Conservation (phyloP, 169 alveolate species). For the Eimeria mitis region DNA sequence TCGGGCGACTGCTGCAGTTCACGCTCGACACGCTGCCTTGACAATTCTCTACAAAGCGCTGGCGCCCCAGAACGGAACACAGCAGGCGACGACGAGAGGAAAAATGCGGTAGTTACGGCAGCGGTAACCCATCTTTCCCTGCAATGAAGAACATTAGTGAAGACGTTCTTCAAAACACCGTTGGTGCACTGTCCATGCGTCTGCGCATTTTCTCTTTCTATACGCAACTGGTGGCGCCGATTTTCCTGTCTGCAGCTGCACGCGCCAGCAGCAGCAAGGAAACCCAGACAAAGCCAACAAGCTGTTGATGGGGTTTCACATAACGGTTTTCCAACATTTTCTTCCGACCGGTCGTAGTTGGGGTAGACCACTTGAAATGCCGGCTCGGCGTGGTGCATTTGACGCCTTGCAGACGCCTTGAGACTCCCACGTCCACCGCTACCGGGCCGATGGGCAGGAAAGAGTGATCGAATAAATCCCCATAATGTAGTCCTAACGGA, state of each 20-base stretch:
- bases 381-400: background rate
- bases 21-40: background rate
- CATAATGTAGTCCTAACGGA: background rate
- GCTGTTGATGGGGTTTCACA: background rate
- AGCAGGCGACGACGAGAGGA: background rate
- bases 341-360: background rate
- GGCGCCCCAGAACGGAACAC: background rate
- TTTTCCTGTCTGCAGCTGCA: background rate
- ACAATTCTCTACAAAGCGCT: constrained; percentile 21
- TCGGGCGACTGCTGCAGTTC: constrained; percentile 11
- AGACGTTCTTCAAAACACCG: background rate
- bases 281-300: background rate
- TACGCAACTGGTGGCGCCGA: background rate
- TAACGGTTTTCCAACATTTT: background rate
- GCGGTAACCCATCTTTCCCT: background rate
- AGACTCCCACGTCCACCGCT: background rate
- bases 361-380: background rate
- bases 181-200: background rate
- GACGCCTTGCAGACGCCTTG: background rate
- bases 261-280: constrained; percentile 1
- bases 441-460: background rate
- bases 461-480: background rate
- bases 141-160: background rate
- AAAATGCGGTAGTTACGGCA: background rate
- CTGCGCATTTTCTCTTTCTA: background rate